Evolutionary conservation across 495 filamentous ascomycete genomes (phyloP).

Genomic region (Evansstolkia leycettana): DNA sequence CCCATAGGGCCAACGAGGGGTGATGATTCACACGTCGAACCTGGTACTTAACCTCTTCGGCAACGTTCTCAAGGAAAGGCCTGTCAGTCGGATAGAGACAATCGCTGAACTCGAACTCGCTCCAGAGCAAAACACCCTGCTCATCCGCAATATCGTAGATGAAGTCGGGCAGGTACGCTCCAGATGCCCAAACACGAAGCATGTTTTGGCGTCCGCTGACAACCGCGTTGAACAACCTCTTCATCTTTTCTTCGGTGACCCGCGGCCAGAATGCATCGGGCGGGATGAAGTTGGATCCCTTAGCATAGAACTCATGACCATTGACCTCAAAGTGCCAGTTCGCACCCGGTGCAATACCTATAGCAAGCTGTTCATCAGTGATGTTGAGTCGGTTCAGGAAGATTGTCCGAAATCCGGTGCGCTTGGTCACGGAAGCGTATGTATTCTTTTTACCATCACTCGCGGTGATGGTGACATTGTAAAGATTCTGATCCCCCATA

Average conservation of each 20-base stretch:
- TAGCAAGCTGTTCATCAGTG: conserved; percentile 40
- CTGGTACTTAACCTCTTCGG: conserved; percentile 47
- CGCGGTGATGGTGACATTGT: conserved; percentile 42
- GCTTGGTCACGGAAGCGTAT: conserved; percentile 38
- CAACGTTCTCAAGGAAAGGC: conserved; percentile 45
- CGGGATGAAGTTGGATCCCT: conserved; percentile 56
- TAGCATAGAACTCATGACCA: conserved; percentile 55
- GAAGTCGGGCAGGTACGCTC: conserved; percentile 53
- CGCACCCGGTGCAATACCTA: conserved; percentile 48
- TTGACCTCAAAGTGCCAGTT: conserved; percentile 64
- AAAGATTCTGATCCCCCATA: conserved; percentile 47
- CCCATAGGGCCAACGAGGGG: conserved; percentile 56
- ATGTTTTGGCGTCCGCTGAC: conserved; percentile 55
- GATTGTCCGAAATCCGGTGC: conserved; percentile 56
- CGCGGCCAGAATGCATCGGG: conserved; percentile 57
- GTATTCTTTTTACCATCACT: conserved; percentile 18
- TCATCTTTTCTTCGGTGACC: conserved; percentile 41
- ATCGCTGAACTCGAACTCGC: conserved; percentile 56
- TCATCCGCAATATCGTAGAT: conserved; percentile 60
- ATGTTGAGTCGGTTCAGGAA: conserved; percentile 50
- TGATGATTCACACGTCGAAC: conserved; percentile 54
- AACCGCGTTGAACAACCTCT: conserved; percentile 42
- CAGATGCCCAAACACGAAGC: conserved; percentile 55
- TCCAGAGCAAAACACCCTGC: conserved; percentile 54
- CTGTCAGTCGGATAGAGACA: conserved; percentile 46